Conservation (phyloP, 306 rosid genomes). For the Gastrolobium bilobum region DNA sequence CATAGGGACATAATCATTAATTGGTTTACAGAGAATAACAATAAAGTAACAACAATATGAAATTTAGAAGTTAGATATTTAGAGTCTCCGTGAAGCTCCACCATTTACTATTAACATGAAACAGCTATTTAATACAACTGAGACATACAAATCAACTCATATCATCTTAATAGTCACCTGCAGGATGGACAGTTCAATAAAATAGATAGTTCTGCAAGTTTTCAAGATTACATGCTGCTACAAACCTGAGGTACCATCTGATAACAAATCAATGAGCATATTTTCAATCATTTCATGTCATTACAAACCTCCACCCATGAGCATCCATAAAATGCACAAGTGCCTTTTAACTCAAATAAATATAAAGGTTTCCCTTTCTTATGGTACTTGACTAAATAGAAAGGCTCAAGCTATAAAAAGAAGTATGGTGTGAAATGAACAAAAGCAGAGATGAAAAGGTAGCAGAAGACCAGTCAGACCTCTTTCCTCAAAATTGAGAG, state of each 20-base stretch:
- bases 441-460: slow-evolving; percentile 21
- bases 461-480: slow-evolving; percentile 57
- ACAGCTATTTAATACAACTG: slow-evolving; percentile 10
- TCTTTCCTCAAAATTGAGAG: slow-evolving; percentile 83
- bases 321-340: slow-evolving; percentile 29
- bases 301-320: slow-evolving; percentile 25
- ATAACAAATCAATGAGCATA: not conserved
- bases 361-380: not conserved
- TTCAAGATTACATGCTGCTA: slow-evolving; percentile 7
- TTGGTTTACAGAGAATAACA: not conserved
- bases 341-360: slow-evolving; percentile 12
- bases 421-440: slow-evolving; percentile 27
- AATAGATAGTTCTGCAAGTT: slow-evolving; percentile 2
- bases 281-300: slow-evolving; percentile 17
- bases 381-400: not conserved
- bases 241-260: not conserved
- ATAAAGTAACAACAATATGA: slow-evolving; percentile 1
- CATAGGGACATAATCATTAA: not conserved
- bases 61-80: slow-evolving; percentile 13
- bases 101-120: not conserved
- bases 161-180: slow-evolving; percentile 29
- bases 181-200: slow-evolving; percentile 20
- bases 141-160: not conserved
- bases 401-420: slow-evolving; percentile 19
- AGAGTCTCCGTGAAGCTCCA: not conserved